Percentiles rank a stretch among this genome's conserved stretches.
phyloP scores from a whole-genome alignment of 2,329 filamentous ascomycete species.

The Hypoxylon sp. region DNA sequence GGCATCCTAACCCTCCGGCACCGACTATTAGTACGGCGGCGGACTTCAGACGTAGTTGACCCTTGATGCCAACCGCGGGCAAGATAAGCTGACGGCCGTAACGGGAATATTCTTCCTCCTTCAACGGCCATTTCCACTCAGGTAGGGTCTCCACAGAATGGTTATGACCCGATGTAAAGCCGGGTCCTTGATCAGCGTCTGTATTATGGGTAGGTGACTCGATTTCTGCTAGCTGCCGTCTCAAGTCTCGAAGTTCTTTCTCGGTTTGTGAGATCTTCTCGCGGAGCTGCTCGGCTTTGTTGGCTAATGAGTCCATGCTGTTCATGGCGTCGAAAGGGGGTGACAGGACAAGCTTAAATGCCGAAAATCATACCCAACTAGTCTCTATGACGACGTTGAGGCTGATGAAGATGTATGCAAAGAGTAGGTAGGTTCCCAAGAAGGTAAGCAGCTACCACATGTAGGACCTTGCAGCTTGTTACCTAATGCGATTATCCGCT shows the following conservation, averaged over 20 bases:
- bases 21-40: slow-evolving; percentile 86
- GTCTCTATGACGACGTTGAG: slow-evolving; percentile 23
- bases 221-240: slow-evolving; percentile 60
- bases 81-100: slow-evolving; percentile 95
- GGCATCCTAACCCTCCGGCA: slow-evolving; percentile 90
- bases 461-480: neutral
- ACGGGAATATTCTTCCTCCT: slow-evolving; percentile 81
- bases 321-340: slow-evolving; percentile 1
- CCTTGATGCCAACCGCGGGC: slow-evolving; percentile 82
- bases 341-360: neutral
- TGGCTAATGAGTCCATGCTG: slow-evolving; percentile 34
- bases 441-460: slow-evolving; percentile 22
- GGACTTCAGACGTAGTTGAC: slow-evolving; percentile 80
- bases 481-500: slow-evolving; percentile 30
- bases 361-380: slow-evolving; percentile 4
- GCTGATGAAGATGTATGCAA: slow-evolving; percentile 22
- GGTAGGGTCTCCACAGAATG: slow-evolving; percentile 13
- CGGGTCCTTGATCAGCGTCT: slow-evolving; percentile 3
- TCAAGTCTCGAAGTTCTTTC: slow-evolving; percentile 63
- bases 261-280: slow-evolving; percentile 65
- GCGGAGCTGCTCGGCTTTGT: slow-evolving; percentile 59
- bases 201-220: slow-evolving; percentile 52
- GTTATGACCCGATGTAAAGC: slow-evolving; percentile 10
- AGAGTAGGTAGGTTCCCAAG: slow-evolving; percentile 9
- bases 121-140: slow-evolving; percentile 76